phyloP scores from a whole-genome alignment of 2,329 filamentous ascomycete genomes.

The Knoxdaviesia proteae region DNA sequence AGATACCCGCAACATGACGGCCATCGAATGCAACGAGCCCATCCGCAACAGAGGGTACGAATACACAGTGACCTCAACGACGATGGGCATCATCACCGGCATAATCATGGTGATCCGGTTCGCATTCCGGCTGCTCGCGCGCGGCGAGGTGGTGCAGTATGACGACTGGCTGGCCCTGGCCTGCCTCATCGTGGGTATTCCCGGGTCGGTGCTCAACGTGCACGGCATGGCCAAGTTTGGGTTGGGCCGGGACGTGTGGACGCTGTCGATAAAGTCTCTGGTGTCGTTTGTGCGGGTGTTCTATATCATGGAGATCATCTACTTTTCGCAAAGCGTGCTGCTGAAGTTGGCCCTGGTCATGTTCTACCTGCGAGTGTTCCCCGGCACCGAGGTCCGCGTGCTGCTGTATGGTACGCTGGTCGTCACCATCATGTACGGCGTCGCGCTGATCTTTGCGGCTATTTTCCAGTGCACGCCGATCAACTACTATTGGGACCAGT shows the following conservation, averaged over 20 bases:
- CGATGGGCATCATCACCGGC: constrained; percentile 14
- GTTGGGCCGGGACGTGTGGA: constrained; percentile 30
- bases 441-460: constrained; percentile 19
- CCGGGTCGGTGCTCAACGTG: constrained; percentile 12
- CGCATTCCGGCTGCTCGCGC: constrained; percentile 13
- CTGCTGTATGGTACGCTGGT: constrained; percentile 21
- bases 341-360: constrained; percentile 30
- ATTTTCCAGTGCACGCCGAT: constrained; percentile 31
- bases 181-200: constrained; percentile 10
- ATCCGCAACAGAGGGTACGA: constrained; percentile 12
- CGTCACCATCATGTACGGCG: constrained; percentile 17
- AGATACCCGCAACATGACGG: constrained; percentile 7
- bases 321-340: constrained; percentile 23
- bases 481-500: constrained; percentile 28
- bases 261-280: constrained; percentile 18
- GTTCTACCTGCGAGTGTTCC: constrained; percentile 36
- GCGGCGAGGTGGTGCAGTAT: constrained; percentile 13
- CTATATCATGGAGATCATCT: constrained; percentile 20
- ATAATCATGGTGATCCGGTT: constrained; percentile 22
- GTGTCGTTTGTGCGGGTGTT: constrained; percentile 21
- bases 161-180: constrained; percentile 17
- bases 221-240: constrained; percentile 17
- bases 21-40: constrained; percentile 10
- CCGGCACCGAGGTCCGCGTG: constrained; percentile 14
- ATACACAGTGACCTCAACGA: constrained; percentile 14